Percentiles rank a stretch among this genome's conserved stretches.
These are phyloP conservation scores for Iberis amara DNA, from an alignment of 441 rosid species.

Conservation along the genomic window DNA sequence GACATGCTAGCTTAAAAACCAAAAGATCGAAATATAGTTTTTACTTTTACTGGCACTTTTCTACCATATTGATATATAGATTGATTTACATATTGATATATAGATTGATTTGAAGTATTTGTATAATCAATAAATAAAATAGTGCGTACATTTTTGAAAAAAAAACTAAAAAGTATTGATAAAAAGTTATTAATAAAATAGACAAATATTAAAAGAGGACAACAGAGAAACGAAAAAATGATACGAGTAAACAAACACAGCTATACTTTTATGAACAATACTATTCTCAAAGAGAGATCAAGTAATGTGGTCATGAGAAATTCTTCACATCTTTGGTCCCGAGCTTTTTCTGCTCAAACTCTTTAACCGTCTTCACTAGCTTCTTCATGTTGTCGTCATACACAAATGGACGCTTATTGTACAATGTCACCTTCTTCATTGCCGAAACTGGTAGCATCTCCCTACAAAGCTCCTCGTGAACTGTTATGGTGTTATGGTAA, in stretches of 20 bases:
- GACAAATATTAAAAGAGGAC: constrained; percentile 6
- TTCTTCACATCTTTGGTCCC: constrained; percentile 30
- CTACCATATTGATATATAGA: too few species aligned
- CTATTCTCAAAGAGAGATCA: too few species aligned
- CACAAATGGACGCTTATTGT: constrained; percentile 53
- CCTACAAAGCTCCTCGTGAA: constrained; percentile 56
- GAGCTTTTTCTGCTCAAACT: constrained; percentile 48
- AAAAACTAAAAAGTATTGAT: background rate
- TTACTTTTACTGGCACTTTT: too few species aligned
- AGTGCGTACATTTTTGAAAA: too few species aligned
- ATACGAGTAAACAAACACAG: constrained; percentile 20
- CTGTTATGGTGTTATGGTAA: constrained; percentile 62
- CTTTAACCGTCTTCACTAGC: constrained; percentile 45
- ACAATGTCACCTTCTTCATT: constrained; percentile 43
- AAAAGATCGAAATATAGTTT: too few species aligned
- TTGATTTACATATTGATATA: too few species aligned
- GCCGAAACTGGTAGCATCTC: constrained; percentile 44
- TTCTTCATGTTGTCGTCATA: constrained; percentile 70
- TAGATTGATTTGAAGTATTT: too few species aligned
- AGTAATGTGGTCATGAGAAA: constrained; percentile 29
- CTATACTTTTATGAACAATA: constrained; percentile 33
- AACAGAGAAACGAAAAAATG: constrained; percentile 9
- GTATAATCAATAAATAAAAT: too few species aligned
- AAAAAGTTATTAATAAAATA: constrained; percentile 30
- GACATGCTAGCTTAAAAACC: too few species aligned